A percentile compares a stretch with the other conserved stretches of the same genome.
phyloP scores from a whole-genome alignment of 2,329 filamentous ascomycete genomes.

The Penicillium sp. region DNA sequence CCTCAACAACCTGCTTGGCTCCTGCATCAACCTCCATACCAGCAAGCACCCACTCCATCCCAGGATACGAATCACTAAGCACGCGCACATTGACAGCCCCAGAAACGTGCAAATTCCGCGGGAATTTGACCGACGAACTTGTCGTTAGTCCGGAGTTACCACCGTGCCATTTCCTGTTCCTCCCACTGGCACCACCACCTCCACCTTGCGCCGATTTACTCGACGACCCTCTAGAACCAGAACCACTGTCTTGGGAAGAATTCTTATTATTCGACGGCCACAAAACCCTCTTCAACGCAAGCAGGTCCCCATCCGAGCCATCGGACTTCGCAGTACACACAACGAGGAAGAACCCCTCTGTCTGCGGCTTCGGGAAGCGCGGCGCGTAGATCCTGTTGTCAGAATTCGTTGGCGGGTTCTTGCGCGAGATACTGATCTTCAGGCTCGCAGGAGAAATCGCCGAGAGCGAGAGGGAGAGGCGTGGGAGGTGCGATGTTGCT shows the following conservation, averaged over 20 bases:
- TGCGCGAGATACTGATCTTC: constrained; percentile 61
- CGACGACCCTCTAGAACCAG: constrained; percentile 18
- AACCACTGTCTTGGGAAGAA: neutral
- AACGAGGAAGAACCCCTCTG: constrained; percentile 88
- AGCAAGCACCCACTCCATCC: constrained; percentile 66
- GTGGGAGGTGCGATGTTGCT: constrained; percentile 69
- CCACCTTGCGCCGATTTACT: neutral
- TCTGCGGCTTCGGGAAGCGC: constrained; percentile 90
- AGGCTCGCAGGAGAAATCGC: constrained; percentile 67
- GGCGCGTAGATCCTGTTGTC: constrained; percentile 84
- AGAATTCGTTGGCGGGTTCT: constrained; percentile 67
- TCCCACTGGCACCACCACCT: neutral
- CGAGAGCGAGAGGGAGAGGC: constrained; percentile 66
- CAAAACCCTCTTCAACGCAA: constrained; percentile 83
- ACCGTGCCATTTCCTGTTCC: constrained; percentile 22
- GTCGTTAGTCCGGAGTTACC: constrained; percentile 27
- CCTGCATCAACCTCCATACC: constrained; percentile 57
- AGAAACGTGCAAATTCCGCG: constrained; percentile 24
- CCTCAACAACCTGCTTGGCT: constrained; percentile 28
- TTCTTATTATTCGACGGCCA: constrained; percentile 60
- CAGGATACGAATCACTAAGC: constrained; percentile 86
- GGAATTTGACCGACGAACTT: constrained; percentile 40
- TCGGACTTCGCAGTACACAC: constrained; percentile 56
- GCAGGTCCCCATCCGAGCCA: constrained; percentile 70
- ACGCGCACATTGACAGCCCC: constrained; percentile 74